A percentile compares a stretch with the other conserved stretches of the same genome.
Conservation (phyloP, 2,329 filamentous ascomycete species). For the Chrysoporthe deuterocubensis region DNA sequence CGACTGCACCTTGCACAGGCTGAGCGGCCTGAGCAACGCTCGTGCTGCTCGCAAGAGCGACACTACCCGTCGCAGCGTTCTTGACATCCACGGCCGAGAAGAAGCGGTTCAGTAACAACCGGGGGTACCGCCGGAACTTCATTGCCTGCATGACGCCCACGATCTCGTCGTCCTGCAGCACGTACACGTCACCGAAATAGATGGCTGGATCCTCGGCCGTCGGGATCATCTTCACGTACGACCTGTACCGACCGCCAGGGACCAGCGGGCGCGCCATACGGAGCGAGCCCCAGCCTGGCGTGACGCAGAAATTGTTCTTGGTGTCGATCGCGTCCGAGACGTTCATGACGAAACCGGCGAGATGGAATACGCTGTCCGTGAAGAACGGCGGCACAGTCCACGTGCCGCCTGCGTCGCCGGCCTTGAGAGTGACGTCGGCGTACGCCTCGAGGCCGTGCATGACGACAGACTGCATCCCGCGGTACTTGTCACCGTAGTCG, state of each 20-base stretch:
- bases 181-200: conserved; percentile 31
- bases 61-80: conserved; percentile 4
- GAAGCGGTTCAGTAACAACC: conserved; percentile 9
- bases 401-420: conserved; percentile 33
- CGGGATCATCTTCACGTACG: conserved; percentile 46
- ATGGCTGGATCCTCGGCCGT: conserved; percentile 35
- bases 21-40: not conserved
- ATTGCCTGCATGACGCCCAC: conserved; percentile 5
- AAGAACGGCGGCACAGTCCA: conserved; percentile 47
- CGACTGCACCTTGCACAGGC: not conserved
- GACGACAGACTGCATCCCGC: conserved; percentile 35
- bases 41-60: conserved; percentile 1
- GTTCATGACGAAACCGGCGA: conserved; percentile 48
- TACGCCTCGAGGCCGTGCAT: conserved; percentile 37
- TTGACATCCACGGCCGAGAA: conserved; percentile 10
- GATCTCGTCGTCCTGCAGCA: conserved; percentile 5
- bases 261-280: conserved; percentile 38
- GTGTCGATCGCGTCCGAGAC: conserved; percentile 41
- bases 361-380: conserved; percentile 44
- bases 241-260: conserved; percentile 38
- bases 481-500: conserved; percentile 35
- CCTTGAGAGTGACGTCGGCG: conserved; percentile 33
- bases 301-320: conserved; percentile 40
- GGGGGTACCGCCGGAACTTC: conserved; percentile 10
- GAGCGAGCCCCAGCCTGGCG: conserved; percentile 43